Conservation (phyloP, 23 red algal species). For the Gracilaria domingensis region DNA sequence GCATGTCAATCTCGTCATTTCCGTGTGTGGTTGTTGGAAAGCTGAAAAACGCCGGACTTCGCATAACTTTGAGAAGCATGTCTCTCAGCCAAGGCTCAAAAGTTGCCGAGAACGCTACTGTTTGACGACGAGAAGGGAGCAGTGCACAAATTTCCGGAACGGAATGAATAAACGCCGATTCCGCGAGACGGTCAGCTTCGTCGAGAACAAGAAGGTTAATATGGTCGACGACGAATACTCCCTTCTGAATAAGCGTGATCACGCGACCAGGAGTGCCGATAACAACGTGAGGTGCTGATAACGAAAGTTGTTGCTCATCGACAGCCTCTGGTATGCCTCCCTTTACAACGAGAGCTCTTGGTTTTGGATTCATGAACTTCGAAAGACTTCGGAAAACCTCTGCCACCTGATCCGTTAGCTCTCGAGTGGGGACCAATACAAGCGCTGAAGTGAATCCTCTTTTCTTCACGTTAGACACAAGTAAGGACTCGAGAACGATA, state of each 20-base stretch:
- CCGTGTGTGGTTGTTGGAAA: constrained; percentile 2
- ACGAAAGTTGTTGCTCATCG: constrained; percentile 24
- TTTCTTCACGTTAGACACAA: background rate
- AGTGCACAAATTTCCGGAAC: constrained; percentile 43
- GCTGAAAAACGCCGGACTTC: constrained; percentile 44
- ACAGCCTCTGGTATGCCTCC: constrained; percentile 43
- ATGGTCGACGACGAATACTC: constrained; percentile 7
- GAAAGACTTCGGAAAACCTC: constrained; percentile 21
- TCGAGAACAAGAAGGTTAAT: constrained; percentile 72
- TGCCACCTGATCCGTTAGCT: constrained; percentile 55
- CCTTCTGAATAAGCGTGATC: constrained; percentile 21
- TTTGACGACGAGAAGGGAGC: constrained; percentile 43
- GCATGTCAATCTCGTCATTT: constrained; percentile 13
- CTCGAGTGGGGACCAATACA: constrained; percentile 63
- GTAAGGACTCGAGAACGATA: constrained; percentile 25
- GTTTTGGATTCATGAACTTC: background rate
- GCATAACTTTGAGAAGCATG: constrained; percentile 48
- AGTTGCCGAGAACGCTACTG: constrained; percentile 73
- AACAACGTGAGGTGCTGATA: constrained; percentile 14
- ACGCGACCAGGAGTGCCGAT: constrained; percentile 76
- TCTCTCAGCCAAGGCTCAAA: constrained; percentile 26
- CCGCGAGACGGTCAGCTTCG: constrained; percentile 72
- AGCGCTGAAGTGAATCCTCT: background rate
- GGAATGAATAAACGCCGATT: constrained; percentile 36
- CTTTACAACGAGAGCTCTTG: constrained; percentile 35